phyloP scores from a whole-genome alignment of 1,284 basidiomycete genomes.

The Gastroboletus turbinatus region DNA sequence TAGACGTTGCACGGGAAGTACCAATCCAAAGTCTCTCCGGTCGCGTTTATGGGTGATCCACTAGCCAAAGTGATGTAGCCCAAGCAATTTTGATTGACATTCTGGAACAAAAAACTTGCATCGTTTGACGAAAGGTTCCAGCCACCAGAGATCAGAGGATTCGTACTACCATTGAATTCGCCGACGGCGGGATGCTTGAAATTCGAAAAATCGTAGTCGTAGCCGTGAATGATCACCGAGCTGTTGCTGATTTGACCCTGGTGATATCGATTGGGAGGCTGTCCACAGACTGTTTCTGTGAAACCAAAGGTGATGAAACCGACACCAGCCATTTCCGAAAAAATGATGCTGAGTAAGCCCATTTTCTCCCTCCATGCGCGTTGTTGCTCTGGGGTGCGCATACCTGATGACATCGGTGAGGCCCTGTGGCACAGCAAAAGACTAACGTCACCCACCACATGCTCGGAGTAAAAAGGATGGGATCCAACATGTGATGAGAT shows the following conservation, averaged over 20 bases:
- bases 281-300: conserved; percentile 91
- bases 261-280: conserved; percentile 77
- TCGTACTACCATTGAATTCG: conserved; percentile 74
- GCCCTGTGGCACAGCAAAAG: background rate
- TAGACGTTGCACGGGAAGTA: conserved; percentile 96
- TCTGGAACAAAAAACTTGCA: conserved; percentile 93
- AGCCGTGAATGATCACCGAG: conserved; percentile 92
- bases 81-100: conserved; percentile 80
- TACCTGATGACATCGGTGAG: conserved; percentile 50
- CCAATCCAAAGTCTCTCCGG: conserved; percentile 65
- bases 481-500: conserved; percentile 81
- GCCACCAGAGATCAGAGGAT: conserved; percentile 78
- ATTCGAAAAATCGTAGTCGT: conserved; percentile 86
- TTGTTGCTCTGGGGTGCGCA: conserved; percentile 90
- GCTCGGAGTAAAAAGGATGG: conserved; percentile 70
- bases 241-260: conserved; percentile 76
- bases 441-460: conserved; percentile 53
- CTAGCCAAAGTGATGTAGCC: conserved; percentile 72
- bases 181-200: conserved; percentile 81
- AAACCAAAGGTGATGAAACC: conserved; percentile 99
- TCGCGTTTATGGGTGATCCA: conserved; percentile 66
- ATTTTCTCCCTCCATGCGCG: conserved; percentile 99
- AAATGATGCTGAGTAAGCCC: conserved; percentile 84
- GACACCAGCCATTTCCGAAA: conserved; percentile 84
- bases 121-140: conserved; percentile 86